Percentiles rank a stretch among this genome's conserved stretches.
phyloP scores from a whole-genome alignment of 108 stramenopile species.

The Ochromonas danica region DNA sequence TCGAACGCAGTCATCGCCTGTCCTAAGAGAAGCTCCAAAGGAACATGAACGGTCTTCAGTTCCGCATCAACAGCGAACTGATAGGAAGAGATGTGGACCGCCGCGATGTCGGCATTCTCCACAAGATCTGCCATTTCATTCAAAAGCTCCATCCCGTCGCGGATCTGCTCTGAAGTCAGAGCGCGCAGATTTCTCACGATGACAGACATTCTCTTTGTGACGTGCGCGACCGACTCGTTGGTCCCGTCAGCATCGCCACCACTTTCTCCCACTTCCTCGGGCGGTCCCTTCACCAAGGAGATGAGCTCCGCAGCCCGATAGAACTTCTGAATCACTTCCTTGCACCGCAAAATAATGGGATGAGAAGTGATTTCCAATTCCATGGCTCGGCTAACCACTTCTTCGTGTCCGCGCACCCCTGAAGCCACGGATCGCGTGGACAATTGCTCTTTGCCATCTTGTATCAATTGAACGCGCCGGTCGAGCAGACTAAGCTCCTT shows the following conservation, averaged over 20 bases:
- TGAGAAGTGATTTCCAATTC: background rate
- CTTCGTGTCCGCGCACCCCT: too few species aligned
- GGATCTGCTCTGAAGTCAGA: background rate
- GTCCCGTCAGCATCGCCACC: too few species aligned
- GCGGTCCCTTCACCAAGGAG: background rate
- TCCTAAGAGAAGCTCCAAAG: background rate
- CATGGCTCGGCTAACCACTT: background rate
- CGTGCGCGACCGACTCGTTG: too few species aligned
- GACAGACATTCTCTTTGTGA: too few species aligned
- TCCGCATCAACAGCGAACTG: background rate
- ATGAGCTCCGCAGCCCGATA: background rate
- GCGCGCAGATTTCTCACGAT: too few species aligned
- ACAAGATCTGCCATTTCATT: background rate
- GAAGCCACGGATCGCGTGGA: background rate
- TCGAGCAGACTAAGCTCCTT: background rate
- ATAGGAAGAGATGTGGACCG: background rate
- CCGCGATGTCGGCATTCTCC: background rate
- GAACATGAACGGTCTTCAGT: background rate
- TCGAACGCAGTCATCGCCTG: background rate
- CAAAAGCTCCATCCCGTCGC: background rate
- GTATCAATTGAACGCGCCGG: background rate
- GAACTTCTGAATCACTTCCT: background rate
- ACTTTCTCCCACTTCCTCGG: too few species aligned
- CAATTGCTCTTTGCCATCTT: background rate
- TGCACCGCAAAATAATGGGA: background rate